Evolutionary conservation across 164 flowering plant species (phyloP), one percentile per base, ranked within the genome.

Genomic region (Vitis rupestris): DNA sequence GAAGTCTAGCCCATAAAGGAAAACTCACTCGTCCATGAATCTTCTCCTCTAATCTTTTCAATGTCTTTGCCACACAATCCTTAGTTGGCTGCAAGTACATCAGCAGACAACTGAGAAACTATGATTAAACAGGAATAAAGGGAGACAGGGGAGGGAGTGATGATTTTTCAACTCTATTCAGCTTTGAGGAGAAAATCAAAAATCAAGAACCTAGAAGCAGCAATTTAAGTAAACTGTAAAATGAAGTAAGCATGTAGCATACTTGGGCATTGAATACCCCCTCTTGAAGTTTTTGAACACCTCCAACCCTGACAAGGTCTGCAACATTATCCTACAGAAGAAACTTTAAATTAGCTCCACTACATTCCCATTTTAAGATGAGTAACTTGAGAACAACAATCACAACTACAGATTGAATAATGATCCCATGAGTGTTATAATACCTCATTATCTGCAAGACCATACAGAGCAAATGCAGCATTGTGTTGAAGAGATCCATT

Each of bases 371-470:
- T 14, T 10, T 14, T 53, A 1, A 30, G 65, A 3, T 31, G 19
- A 23, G 15, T 50, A 8, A 6, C 16, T 5, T 13, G 23, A 19
- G 19, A 1, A 56, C 1, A 31, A 7, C 12, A 10, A 17, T 3
- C 15, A 61, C 5, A 31, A 10, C 5, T 15, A 13, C 8, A 30
- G 1, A 14, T 53, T 13, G 56, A 13, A 31, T 0, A 29, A 2
- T 19, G 37, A 54, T 59, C 19, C 13, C 13, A 29, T 23, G 17
- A 64, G 59, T 30, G 44, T 10, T 60, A 74, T 72, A 89, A 74
- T 72, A 89, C 94, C 88, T 90, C 94, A 78, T 90, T 90, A 66
- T 88, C 90, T 13, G 92, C 92, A 76, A 90, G 87, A 30, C 94
- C 90, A 83, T 82, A 90, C 50, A 90, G 84, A 29, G 92, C 86